Base-by-base conservation (phyloP, 345 rosid genomes). In the Gynandropsis gynandra region DNA sequence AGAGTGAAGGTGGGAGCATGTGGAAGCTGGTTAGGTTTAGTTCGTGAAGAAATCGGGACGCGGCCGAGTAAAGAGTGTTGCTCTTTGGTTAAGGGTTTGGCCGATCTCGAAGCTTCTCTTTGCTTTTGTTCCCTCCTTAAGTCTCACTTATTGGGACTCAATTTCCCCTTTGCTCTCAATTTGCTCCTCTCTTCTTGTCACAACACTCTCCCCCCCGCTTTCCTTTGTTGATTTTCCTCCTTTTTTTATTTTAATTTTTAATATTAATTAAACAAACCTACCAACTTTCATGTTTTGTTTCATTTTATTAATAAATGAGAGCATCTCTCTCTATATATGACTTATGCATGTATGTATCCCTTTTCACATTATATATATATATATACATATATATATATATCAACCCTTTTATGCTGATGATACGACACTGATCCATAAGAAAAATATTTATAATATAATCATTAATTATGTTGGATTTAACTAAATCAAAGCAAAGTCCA, bases 11-110 rank as follows among this genome's bases (percentile, higher is more conserved):
- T 78, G 24, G 95, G 95, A 10, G 86, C 71, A 10, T 84, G 95
- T 49, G 90, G 94, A 17, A 80, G 81, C 77, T 80, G 89, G 89
- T 64, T 84, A 42, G 90, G 90, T 44, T 50, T 84, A 70, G 80
- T 81, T 59, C 48, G 59, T 17, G 92, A 85, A 72, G 67, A 40
- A 10, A 52, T 85, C 1, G 95, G 95, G 46, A 70, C 82, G 18
- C 75, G 70, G 41, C 95, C 95, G 17, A 85, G 87, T 56, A 43
- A 79, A 43, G 74, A 80, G 63, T 89, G 95, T 42, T 89, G 97
- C 63, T 54, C 71, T 3, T 34, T 89, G 14, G 65, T 89, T 24
- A 47, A 68, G 21, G 93, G 97, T 42, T n/a, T 89, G n/a, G 97
- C 83, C 0, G 93, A 89, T 64, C 59, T 85, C 1, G 87, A 89